Conservation (phyloP, 1,139 yeast genomes). For the Yamadazyma spencermartinsiae region DNA sequence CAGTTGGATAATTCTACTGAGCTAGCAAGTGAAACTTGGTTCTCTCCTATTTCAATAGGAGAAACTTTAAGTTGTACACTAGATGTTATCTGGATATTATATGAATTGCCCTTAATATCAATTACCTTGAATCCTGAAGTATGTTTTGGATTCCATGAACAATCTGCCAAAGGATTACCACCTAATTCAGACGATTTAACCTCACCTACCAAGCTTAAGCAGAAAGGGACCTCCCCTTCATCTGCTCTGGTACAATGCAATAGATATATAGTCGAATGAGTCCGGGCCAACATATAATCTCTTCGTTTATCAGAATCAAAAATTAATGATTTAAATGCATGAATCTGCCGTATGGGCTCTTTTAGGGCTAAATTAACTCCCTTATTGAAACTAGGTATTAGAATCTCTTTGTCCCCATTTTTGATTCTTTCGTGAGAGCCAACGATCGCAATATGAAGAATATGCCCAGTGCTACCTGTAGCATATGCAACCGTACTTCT, state of each 20-base stretch:
- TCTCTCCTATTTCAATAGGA: slow-evolving; percentile 5
- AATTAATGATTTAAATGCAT: slow-evolving; percentile 19
- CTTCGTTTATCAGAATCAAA: slow-evolving; percentile 16
- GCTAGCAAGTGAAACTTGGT: slow-evolving; percentile 32
- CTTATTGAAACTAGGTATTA: slow-evolving; percentile 21
- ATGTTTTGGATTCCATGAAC: slow-evolving; percentile 43
- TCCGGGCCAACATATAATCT: slow-evolving; percentile 28
- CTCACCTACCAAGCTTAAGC: slow-evolving; percentile 25
- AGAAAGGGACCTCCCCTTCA: slow-evolving; percentile 8
- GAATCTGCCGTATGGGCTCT: slow-evolving; percentile 44
- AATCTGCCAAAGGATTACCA: slow-evolving; percentile 46
- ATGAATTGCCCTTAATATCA: slow-evolving; percentile 56
- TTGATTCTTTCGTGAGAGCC: slow-evolving; percentile 5
- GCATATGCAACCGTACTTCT: slow-evolving; percentile 31
- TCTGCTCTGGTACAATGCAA: slow-evolving; percentile 19
- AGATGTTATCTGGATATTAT: slow-evolving; percentile 10
- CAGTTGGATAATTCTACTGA: slow-evolving; percentile 57
- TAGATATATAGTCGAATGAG: slow-evolving; percentile 26
- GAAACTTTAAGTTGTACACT: slow-evolving; percentile 1
- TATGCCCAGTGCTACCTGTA: slow-evolving; percentile 31
- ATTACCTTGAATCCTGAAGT: slow-evolving; percentile 39
- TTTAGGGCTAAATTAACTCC: slow-evolving; percentile 19
- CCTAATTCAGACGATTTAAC: slow-evolving; percentile 21
- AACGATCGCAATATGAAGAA: slow-evolving; percentile 14
- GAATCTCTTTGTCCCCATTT: slow-evolving; percentile 11